phyloP scores from a whole-genome alignment of 345 rosid genomes.

The Brassica juncea region DNA sequence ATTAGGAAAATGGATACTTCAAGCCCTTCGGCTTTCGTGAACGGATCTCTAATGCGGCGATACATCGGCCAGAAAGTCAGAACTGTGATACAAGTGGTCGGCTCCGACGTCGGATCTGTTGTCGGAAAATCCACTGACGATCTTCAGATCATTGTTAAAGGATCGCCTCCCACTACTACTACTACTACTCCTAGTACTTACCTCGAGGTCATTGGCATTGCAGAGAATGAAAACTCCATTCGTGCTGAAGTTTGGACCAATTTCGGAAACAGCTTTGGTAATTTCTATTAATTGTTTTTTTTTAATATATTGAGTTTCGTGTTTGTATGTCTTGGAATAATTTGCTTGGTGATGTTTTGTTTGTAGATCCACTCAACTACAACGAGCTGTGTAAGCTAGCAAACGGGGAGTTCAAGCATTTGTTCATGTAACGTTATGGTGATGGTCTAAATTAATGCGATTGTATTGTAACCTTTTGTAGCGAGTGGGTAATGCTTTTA shows the following conservation, averaged over 20 bases:
- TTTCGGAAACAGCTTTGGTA: constrained; percentile 82
- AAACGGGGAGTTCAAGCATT: constrained; percentile 69
- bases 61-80: constrained; percentile 71
- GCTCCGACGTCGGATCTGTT: constrained; percentile 54
- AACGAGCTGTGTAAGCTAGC: constrained; percentile 87
- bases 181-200: constrained; percentile 49
- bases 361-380: constrained; percentile 62
- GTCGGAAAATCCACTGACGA: constrained; percentile 77
- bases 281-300: neutral
- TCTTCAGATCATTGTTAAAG: constrained; percentile 57
- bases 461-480: neutral
- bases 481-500: neutral
- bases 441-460: neutral
- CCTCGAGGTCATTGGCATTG: constrained; percentile 88
- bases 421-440: constrained; percentile 54
- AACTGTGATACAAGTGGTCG: constrained; percentile 64
- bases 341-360: neutral
- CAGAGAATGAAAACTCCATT: constrained; percentile 61
- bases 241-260: constrained; percentile 72
- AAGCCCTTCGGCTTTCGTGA: constrained; percentile 82
- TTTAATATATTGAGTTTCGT: neutral
- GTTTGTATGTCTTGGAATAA: neutral
- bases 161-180: constrained; percentile 50
- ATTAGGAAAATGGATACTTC: constrained; percentile 71
- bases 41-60: constrained; percentile 60